These are phyloP conservation scores for Calonectria montana DNA, from an alignment of 2,329 filamentous ascomycete species.

Conservation along the genomic window DNA sequence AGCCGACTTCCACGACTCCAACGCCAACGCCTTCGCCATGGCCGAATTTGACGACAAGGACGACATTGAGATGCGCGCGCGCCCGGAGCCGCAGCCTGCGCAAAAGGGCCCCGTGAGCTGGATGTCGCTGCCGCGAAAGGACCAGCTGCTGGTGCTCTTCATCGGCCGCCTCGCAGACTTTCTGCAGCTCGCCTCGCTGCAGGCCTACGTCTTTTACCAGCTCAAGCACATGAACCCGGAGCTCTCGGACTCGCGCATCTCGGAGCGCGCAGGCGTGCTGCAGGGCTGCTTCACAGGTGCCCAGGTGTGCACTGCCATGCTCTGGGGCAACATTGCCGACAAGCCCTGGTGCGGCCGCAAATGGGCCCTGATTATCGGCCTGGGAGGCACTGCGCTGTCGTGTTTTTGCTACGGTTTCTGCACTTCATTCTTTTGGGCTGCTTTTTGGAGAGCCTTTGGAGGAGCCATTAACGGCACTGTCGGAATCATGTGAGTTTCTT, in stretches of 20 bases:
- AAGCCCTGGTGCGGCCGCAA: slow-evolving; percentile 72
- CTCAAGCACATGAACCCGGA: slow-evolving; percentile 73
- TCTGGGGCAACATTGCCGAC: slow-evolving; percentile 77
- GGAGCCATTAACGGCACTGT: slow-evolving; percentile 66
- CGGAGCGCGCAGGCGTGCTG: slow-evolving; percentile 76
- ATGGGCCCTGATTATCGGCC: slow-evolving; percentile 75
- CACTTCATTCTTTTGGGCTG: slow-evolving; percentile 70
- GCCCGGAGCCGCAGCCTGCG: slow-evolving; percentile 5
- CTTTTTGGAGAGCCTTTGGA: slow-evolving; percentile 74
- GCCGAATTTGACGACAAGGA: slow-evolving; percentile 18
- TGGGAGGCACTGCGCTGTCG: slow-evolving; percentile 74
- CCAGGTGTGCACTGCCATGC: slow-evolving; percentile 78
- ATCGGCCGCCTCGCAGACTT: slow-evolving; percentile 79
- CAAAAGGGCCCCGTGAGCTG: slow-evolving; percentile 66
- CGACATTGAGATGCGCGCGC: slow-evolving; percentile 8
- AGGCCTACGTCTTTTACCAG: slow-evolving; percentile 82
- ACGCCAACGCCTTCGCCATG: slow-evolving; percentile 8
- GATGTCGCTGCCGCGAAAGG: slow-evolving; percentile 76
- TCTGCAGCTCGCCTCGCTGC: slow-evolving; percentile 75
- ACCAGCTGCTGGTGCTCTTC: slow-evolving; percentile 76
- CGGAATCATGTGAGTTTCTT: slow-evolving; percentile 56
- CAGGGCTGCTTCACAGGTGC: slow-evolving; percentile 79
- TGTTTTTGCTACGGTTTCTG: slow-evolving; percentile 80
- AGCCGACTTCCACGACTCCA: background rate
- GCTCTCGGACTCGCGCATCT: slow-evolving; percentile 65